Percentiles rank a stretch among this genome's conserved stretches.
Evolutionary conservation across 768 basidiomycete species (phyloP).

Genomic region (Lentinus brumalis): DNA sequence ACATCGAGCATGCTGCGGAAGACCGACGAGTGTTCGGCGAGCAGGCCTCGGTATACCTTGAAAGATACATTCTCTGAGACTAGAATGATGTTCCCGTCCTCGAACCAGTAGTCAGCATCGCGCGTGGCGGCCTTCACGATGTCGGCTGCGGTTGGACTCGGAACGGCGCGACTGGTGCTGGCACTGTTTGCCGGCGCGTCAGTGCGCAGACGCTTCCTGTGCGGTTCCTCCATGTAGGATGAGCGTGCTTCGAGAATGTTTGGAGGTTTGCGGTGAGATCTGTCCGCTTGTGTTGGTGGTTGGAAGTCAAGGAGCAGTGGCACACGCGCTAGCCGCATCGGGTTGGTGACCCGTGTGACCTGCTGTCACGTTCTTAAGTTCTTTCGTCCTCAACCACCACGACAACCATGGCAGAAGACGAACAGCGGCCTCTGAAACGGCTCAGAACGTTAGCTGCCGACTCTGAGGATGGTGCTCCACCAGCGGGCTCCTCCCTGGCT

Average conservation of each 20-base stretch:
- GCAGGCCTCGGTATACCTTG: slow-evolving; percentile 15
- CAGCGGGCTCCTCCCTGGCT: too few species aligned
- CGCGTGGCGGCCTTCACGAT: background rate
- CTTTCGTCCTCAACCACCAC: too few species aligned
- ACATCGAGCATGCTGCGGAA: slow-evolving; percentile 17
- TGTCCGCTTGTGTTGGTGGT: too few species aligned
- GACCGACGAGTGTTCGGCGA: slow-evolving; percentile 14
- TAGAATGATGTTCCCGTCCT: slow-evolving; percentile 20
- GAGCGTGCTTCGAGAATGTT: background rate
- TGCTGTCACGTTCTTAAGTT: too few species aligned
- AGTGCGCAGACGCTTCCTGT: background rate
- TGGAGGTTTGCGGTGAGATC: background rate
- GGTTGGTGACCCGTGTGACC: too few species aligned
- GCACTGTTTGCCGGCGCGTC: background rate
- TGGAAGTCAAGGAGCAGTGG: too few species aligned
- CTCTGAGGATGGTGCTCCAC: too few species aligned
- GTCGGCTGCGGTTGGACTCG: background rate
- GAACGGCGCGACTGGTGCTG: background rate
- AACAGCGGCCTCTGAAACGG: too few species aligned
- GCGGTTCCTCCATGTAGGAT: background rate
- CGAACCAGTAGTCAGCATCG: slow-evolving; percentile 12
- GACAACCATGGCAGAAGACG: too few species aligned
- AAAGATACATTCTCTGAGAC: background rate
- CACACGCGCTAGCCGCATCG: too few species aligned
- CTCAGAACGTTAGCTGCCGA: too few species aligned